These are phyloP conservation scores for Linum tenue DNA, from an alignment of 345 rosid species.

Conservation along the genomic window DNA sequence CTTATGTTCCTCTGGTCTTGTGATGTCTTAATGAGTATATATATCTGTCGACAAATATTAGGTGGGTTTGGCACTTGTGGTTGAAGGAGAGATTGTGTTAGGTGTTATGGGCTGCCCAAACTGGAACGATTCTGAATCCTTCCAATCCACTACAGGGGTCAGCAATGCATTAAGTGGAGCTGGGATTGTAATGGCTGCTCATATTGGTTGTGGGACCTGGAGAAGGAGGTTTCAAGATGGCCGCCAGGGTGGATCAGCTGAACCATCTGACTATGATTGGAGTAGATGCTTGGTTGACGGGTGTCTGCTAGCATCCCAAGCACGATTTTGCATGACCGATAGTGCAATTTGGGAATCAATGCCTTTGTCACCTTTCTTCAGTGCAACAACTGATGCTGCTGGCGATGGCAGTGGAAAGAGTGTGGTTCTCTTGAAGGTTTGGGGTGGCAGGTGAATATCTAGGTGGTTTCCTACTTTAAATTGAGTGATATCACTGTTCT, in stretches of 20 bases:
- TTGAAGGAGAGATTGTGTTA: constrained; percentile 64
- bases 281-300: constrained; percentile 62
- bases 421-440: constrained; percentile 45
- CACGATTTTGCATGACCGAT: constrained; percentile 67
- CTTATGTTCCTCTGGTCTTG: not conserved
- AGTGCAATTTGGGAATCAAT: constrained; percentile 70
- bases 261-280: constrained; percentile 39
- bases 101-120: constrained; percentile 91
- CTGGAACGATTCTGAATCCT: constrained; percentile 35
- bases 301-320: constrained; percentile 31
- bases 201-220: constrained; percentile 84
- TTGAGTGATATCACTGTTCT: not conserved
- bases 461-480: not conserved
- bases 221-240: constrained; percentile 26
- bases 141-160: constrained; percentile 6
- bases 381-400: constrained; percentile 10
- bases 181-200: constrained; percentile 68
- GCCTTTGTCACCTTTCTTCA: constrained; percentile 45
- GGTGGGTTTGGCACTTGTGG: constrained; percentile 91
- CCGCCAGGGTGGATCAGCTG: not conserved
- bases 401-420: constrained; percentile 11
- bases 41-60: constrained; percentile 20
- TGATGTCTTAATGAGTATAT: not conserved
- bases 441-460: constrained; percentile 63
- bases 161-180: not conserved